A percentile compares a stretch with the other conserved stretches of the same genome.
phyloP scores from a whole-genome alignment of 768 basidiomycete genomes.

The Tylopilus felleus region DNA sequence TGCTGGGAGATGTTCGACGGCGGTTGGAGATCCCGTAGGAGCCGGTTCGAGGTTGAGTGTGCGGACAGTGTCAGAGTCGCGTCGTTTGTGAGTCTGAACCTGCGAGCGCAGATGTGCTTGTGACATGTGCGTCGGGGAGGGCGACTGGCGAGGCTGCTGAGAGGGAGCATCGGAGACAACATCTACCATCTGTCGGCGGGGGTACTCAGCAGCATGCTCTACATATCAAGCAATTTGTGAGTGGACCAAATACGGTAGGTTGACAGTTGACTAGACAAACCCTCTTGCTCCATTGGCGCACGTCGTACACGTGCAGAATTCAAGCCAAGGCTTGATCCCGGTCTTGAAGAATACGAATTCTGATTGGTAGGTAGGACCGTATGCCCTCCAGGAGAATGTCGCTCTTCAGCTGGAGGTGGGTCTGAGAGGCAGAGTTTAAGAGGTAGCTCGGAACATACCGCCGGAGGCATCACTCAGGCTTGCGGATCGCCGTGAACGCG shows the following conservation, averaged over 20 bases:
- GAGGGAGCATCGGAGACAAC: constrained; percentile 11
- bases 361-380: constrained; percentile 18
- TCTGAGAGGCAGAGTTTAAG: constrained; percentile 27
- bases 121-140: constrained; percentile 46
- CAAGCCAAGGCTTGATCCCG: constrained; percentile 44
- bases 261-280: constrained; percentile 20
- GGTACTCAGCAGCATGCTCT: constrained; percentile 29
- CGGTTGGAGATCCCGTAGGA: constrained; percentile 54
- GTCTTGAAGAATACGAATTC: constrained; percentile 32
- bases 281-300: constrained; percentile 46
- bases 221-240: constrained; percentile 9
- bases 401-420: constrained; percentile 27
- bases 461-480: constrained; percentile 64
- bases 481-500: constrained; percentile 71
- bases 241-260: neutral
- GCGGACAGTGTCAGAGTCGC: constrained; percentile 76
- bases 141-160: constrained; percentile 46
- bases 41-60: constrained; percentile 37
- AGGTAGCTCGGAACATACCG: constrained; percentile 22
- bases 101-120: constrained; percentile 31
- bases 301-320: constrained; percentile 38
- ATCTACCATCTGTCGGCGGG: constrained; percentile 17
- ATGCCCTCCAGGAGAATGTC: constrained; percentile 21
- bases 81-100: constrained; percentile 52
- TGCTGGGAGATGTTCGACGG: constrained; percentile 39